These are phyloP conservation scores for Aulographum hederae DNA, from an alignment of 2,329 filamentous ascomycete species.

Conservation along the genomic window DNA sequence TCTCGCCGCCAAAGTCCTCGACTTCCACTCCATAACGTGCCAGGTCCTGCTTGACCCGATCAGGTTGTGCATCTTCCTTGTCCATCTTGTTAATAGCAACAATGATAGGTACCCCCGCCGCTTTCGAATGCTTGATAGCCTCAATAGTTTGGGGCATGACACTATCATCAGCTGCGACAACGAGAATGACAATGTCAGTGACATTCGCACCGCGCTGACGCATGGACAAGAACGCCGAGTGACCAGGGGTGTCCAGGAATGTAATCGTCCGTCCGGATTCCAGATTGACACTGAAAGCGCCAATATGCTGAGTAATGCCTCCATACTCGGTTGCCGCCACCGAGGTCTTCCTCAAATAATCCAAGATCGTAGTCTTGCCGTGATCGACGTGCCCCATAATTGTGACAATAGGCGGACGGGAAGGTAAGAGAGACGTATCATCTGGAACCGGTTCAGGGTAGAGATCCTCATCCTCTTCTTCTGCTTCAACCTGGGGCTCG, in stretches of 20 bases:
- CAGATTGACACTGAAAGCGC: constrained; percentile 84
- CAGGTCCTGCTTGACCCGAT: constrained; percentile 78
- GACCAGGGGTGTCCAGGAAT: constrained; percentile 90
- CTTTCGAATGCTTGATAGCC: constrained; percentile 81
- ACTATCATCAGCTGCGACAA: constrained; percentile 91
- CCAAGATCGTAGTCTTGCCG: constrained; percentile 90
- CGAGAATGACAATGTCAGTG: constrained; percentile 89
- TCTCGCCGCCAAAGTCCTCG: constrained; percentile 88
- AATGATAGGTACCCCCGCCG: constrained; percentile 81
- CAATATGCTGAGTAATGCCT: constrained; percentile 96
- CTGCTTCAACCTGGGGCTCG: constrained; percentile 55
- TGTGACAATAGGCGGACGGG: constrained; percentile 80
- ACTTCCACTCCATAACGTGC: constrained; percentile 70
- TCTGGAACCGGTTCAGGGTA: constrained; percentile 40
- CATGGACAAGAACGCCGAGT: constrained; percentile 92
- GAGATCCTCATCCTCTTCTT: constrained; percentile 50
- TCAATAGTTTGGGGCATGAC: constrained; percentile 96
- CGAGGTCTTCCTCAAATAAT: constrained; percentile 83
- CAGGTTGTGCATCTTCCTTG: constrained; percentile 62
- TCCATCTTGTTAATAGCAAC: constrained; percentile 97
- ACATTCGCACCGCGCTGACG: constrained; percentile 86
- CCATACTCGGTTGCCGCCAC: constrained; percentile 84
- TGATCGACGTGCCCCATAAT: constrained; percentile 99
- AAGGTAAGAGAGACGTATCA: constrained; percentile 49
- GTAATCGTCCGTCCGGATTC: constrained; percentile 73